Evolutionary conservation across 106 monocot species (phyloP), one percentile per base, ranked within the genome.

Genomic region (Allium fistulosum): DNA sequence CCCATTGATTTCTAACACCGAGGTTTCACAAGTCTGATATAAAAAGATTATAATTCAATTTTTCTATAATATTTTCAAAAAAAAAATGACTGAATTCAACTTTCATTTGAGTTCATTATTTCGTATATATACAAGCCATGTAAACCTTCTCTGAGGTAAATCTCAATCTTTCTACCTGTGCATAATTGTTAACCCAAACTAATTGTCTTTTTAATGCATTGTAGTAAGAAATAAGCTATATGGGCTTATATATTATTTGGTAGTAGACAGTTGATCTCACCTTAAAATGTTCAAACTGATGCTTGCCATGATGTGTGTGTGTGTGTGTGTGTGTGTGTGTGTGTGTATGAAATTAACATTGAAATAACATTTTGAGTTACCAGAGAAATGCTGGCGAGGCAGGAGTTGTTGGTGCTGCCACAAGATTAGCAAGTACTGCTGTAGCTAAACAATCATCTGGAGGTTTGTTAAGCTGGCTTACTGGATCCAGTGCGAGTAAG

Each of bases 381-480:
- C 76, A 86, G 86, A 69, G 57, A 13, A 71, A 81, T 70, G 76
- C 63, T 8, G 46, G 75, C 47, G 70, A 47, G 51, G 50, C 70
- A 11, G 48, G 70, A 26, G 37, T 52, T 49, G 11, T 71, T 63
- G 66, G 65, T 49, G 26, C 65, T 57, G 71, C 75, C 6, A 51
- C 79, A 52, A 83, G 93, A 75, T 77, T 79, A 62, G 79, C 85
- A 6, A 93, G 93, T 68, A 93, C 89, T 57, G 85, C 83, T 71
- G 75, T 93, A 59, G 79, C 85, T 3, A 72, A 76, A 71, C 79
- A 70, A 52, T 83, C 88, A n/a, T 80, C 88, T 47, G 81, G 93
- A 63, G 93, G 93, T 12, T 75, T 93, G 46, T 86, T 93, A 57
- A 71, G 88, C 69, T 93, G 85, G 93, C 77, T 93, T 46, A 81